These are phyloP conservation scores for Zelonia costaricensis DNA, from an alignment of 208 protist genomes.

Conservation along the genomic window DNA sequence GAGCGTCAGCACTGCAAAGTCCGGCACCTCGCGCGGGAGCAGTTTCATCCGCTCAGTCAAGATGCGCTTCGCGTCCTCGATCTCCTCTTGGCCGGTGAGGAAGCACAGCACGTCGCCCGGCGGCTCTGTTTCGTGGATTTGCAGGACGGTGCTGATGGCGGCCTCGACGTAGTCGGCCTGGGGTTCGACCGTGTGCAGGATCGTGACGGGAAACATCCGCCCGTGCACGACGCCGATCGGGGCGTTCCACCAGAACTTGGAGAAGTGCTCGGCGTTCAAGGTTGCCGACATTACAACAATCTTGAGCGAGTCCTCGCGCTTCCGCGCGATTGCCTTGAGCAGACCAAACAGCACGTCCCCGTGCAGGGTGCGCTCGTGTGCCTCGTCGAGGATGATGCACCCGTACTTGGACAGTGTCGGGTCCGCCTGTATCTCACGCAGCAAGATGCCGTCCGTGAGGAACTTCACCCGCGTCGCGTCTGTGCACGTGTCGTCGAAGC, in stretches of 20 bases:
- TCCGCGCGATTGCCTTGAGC: slow-evolving; percentile 81
- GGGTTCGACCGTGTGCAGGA: slow-evolving; percentile 94
- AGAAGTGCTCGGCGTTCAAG: slow-evolving; percentile 95
- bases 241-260: slow-evolving; percentile 94
- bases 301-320: slow-evolving; percentile 72
- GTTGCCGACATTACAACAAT: slow-evolving; percentile 98
- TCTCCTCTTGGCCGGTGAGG: slow-evolving; percentile 97
- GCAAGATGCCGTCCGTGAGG: slow-evolving; percentile 97
- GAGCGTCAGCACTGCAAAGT: slow-evolving; percentile 79
- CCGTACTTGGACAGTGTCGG: slow-evolving; percentile 93
- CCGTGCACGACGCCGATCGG: slow-evolving; percentile 92
- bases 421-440: slow-evolving; percentile 95
- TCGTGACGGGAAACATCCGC: slow-evolving; percentile 89
- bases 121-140: slow-evolving; percentile 97
- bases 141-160: slow-evolving; percentile 96
- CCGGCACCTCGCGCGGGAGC: slow-evolving; percentile 58
- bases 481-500: slow-evolving; percentile 94
- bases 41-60: slow-evolving; percentile 77
- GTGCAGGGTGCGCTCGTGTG: slow-evolving; percentile 98
- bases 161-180: slow-evolving; percentile 98
- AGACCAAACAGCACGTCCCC: slow-evolving; percentile 93
- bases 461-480: slow-evolving; percentile 92
- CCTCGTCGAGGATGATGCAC: slow-evolving; percentile 99
- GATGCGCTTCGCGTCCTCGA: slow-evolving; percentile 87
- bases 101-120: slow-evolving; percentile 99